A percentile compares a stretch with the other conserved stretches of the same genome.
These are phyloP conservation scores for Ustilago shanxiensis DNA, from an alignment of 1,284 basidiomycete genomes.

Conservation along the genomic window DNA sequence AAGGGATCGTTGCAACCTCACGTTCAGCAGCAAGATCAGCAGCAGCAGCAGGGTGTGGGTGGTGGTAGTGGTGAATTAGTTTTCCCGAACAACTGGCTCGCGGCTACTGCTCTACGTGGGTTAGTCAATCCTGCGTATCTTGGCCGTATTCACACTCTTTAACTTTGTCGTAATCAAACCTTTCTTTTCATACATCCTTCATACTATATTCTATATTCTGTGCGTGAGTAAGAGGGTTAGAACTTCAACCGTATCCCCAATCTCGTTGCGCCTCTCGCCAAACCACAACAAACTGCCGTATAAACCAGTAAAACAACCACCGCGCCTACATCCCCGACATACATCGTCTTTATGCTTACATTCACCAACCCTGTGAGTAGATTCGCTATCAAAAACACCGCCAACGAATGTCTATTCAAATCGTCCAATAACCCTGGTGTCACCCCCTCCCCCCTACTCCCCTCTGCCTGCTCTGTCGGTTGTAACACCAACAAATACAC, in stretches of 20 bases:
- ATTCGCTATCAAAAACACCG: constrained; percentile 89
- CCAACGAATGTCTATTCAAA: constrained; percentile 84
- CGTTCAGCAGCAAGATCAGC: background rate
- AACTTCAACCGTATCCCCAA: constrained; percentile 36
- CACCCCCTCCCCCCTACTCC: background rate
- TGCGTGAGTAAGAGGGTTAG: constrained; percentile 3
- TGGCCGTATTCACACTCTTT: background rate
- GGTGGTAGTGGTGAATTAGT: background rate
- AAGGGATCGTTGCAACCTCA: no score
- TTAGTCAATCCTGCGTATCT: background rate
- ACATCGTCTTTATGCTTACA: constrained; percentile 85
- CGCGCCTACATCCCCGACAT: constrained; percentile 75
- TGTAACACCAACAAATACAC: constrained; percentile 81
- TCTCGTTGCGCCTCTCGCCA: constrained; percentile 25
- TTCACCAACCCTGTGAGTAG: constrained; percentile 88
- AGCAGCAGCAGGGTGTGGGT: background rate
- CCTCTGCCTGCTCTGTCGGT: constrained; percentile 65
- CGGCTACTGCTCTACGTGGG: background rate
- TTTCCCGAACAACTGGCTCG: background rate
- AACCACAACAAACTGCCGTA: constrained; percentile 74
- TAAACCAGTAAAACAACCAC: constrained; percentile 80
- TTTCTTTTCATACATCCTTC: no score
- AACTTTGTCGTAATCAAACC: no score
- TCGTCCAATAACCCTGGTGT: constrained; percentile 79
- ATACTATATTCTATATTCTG: background rate